Conservation (phyloP, 352 stramenopile genomes). For the Phytophthora ramorum region DNA sequence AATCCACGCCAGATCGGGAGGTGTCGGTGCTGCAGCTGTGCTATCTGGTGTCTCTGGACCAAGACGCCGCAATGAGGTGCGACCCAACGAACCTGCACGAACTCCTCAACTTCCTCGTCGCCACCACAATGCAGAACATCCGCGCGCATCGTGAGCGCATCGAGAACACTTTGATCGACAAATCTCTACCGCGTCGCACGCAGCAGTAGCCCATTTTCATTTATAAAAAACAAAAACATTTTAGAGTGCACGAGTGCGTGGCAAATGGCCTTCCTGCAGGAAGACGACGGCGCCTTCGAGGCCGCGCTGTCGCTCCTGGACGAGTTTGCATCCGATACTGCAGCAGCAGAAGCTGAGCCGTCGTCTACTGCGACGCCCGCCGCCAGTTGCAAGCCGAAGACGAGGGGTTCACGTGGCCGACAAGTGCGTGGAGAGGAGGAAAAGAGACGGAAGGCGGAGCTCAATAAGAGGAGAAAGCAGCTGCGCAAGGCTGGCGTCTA, state of each 20-base stretch:
- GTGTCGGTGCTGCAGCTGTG: conserved; percentile 23
- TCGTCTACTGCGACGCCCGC: not conserved
- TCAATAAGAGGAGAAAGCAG: conserved; percentile 27
- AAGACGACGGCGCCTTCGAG: conserved; percentile 30
- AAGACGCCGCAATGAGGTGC: conserved; percentile 13
- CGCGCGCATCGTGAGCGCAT: conserved; percentile 28
- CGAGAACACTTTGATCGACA: conserved; percentile 29
- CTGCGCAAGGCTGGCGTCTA: conserved; percentile 26
- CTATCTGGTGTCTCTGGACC: conserved; percentile 27
- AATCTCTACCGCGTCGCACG: conserved; percentile 5
- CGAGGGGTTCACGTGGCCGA: not conserved
- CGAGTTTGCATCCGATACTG: conserved; percentile 7
- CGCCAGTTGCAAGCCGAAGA: not conserved
- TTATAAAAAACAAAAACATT: not conserved
- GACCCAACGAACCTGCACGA: conserved; percentile 3
- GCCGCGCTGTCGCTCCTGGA: conserved; percentile 33
- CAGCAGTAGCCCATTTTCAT: not conserved
- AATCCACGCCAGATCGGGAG: conserved; percentile 12
- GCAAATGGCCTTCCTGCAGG: conserved; percentile 23
- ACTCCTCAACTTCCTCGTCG: conserved; percentile 28
- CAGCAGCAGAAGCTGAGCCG: not conserved
- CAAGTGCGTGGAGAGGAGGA: conserved; percentile 12
- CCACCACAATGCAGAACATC: conserved; percentile 22
- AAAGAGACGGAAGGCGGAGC: conserved; percentile 6
- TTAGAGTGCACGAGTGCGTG: not conserved